Evolutionary conservation across 768 basidiomycete genomes (phyloP).

Genomic region (Lentinula detonsa): DNA sequence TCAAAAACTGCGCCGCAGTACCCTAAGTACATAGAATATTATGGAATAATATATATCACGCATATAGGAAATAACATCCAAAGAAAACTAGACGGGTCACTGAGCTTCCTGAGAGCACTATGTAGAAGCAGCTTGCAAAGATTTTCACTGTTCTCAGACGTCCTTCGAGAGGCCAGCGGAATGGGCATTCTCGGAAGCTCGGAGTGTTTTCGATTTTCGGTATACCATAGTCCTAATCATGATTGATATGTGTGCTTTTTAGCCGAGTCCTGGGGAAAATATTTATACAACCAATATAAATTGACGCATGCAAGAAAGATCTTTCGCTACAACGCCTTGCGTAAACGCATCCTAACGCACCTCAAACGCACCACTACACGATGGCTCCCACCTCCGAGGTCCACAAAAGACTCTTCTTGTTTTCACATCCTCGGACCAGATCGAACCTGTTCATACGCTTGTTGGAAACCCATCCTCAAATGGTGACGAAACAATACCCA

Average conservation of each 20-base stretch:
- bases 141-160: too few relatives aligned
- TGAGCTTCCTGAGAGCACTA: too few relatives aligned
- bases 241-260: background rate
- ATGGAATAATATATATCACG: background rate
- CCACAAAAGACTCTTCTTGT: background rate
- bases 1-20: background rate
- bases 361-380: background rate
- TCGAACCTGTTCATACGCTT: constrained; percentile 2
- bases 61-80: background rate
- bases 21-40: background rate
- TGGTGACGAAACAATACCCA: constrained; percentile 1
- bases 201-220: too few relatives aligned
- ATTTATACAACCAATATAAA: background rate
- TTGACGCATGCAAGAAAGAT: background rate
- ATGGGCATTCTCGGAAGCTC: too few relatives aligned
- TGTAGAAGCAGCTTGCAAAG: too few relatives aligned
- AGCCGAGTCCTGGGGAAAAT: background rate
- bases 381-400: background rate
- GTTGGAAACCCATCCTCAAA: constrained; percentile 1
- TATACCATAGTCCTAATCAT: too few relatives aligned
- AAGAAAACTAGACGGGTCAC: too few relatives aligned
- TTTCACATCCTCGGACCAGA: constrained; percentile 6
- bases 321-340: background rate
- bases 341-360: background rate
- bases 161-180: too few relatives aligned